Percentiles rank a stretch among this genome's conserved stretches.
Evolutionary conservation across 176 grass and related monocot genomes (phyloP).

Genomic region (Hordeum vulgare): DNA sequence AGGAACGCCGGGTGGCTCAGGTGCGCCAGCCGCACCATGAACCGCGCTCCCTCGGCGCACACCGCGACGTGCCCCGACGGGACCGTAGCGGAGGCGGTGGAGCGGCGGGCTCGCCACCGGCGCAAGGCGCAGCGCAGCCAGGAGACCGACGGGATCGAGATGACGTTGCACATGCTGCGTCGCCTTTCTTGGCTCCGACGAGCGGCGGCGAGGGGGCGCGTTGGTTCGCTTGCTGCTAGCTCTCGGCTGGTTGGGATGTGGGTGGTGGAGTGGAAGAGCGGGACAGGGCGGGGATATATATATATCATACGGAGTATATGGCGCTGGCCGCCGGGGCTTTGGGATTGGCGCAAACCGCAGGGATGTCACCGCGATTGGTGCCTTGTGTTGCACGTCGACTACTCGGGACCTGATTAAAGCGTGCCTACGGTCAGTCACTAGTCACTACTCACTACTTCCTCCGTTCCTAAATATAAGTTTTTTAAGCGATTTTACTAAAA

Average conservation of each 20-base stretch:
- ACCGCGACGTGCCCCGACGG: constrained; percentile 39
- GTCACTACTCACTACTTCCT: too few species aligned
- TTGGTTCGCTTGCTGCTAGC: neutral
- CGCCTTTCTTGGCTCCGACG: too few species aligned
- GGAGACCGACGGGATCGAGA: too few species aligned
- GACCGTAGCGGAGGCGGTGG: neutral
- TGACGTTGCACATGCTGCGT: too few species aligned
- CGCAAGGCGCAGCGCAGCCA: too few species aligned
- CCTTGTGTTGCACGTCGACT: too few species aligned
- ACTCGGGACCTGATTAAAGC: too few species aligned
- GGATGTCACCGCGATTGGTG: neutral
- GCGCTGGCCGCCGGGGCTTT: neutral
- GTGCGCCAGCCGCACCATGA: constrained; percentile 38
- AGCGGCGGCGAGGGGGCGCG: neutral
- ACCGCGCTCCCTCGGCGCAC: constrained; percentile 12
- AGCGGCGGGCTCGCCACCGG: neutral
- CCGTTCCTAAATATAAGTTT: too few species aligned
- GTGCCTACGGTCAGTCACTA: too few species aligned
- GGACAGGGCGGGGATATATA: neutral
- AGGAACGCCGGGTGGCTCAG: constrained; percentile 36
- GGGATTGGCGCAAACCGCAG: neutral
- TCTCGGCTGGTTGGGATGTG: neutral
- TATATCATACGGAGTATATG: too few species aligned
- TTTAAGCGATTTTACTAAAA: too few species aligned
- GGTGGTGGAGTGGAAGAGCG: neutral